These are phyloP conservation scores for Pythium volutum DNA, from an alignment of 352 stramenopile species.

Conservation along the genomic window DNA sequence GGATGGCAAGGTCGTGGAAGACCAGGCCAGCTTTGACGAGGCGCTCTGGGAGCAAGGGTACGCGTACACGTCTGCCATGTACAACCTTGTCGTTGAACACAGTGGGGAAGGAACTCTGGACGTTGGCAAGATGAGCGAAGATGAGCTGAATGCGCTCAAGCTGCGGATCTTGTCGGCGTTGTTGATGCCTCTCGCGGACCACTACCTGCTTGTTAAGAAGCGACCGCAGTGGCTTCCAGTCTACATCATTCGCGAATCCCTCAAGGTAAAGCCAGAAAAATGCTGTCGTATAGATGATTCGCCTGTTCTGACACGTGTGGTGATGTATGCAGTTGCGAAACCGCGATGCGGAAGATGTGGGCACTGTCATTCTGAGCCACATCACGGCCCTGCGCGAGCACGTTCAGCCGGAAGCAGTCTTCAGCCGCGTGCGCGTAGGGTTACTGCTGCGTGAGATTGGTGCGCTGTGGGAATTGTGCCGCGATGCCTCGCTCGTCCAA, in stretches of 20 bases:
- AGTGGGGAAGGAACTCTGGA: constrained; percentile 21
- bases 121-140: constrained; percentile 33
- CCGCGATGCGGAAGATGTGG: constrained; percentile 64
- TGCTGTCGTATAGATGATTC: no score
- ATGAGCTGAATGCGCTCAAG: constrained; percentile 44
- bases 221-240: constrained; percentile 39
- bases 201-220: constrained; percentile 55
- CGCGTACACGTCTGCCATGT: constrained; percentile 42
- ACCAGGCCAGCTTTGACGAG: constrained; percentile 5
- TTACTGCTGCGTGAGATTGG: constrained; percentile 60
- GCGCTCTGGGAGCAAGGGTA: constrained; percentile 41
- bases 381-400: constrained; percentile 29
- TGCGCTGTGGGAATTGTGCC: constrained; percentile 52
- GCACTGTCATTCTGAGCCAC: constrained; percentile 44
- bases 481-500: constrained; percentile 47
- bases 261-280: no score
- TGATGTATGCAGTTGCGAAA: constrained; percentile 46
- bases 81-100: constrained; percentile 26
- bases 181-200: constrained; percentile 48
- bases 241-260: constrained; percentile 55
- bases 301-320: no score
- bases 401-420: constrained; percentile 15
- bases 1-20: constrained; percentile 21
- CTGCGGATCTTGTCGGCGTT: constrained; percentile 54
- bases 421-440: constrained; percentile 51